Conservation (phyloP, 2,329 filamentous ascomycete species). For the Pyricularia sp. region DNA sequence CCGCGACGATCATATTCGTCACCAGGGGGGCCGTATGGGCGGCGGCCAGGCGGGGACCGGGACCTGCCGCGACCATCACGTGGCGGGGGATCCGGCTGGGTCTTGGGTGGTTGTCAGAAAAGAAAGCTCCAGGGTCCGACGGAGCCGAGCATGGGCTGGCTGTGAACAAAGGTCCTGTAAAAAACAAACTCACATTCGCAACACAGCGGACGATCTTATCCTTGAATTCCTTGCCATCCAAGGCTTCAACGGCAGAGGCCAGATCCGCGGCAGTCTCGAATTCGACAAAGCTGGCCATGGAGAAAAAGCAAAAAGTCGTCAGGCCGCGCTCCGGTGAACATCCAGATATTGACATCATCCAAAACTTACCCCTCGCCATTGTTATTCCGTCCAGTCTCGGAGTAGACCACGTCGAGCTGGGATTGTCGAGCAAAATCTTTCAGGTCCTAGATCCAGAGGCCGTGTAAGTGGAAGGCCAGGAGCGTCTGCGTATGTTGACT, state of each 20-base stretch:
- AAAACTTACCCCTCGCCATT: slow-evolving; percentile 81
- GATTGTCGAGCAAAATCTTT: slow-evolving; percentile 99
- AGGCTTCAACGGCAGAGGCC: slow-evolving; percentile 86
- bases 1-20: slow-evolving; percentile 82
- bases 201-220: slow-evolving; percentile 76
- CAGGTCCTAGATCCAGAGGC: slow-evolving; percentile 82
- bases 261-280: slow-evolving; percentile 90
- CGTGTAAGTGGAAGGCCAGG: slow-evolving; percentile 70
- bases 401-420: slow-evolving; percentile 95
- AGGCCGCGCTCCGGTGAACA: slow-evolving; percentile 4
- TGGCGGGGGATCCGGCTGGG: slow-evolving; percentile 66
- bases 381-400: slow-evolving; percentile 85
- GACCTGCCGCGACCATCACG: slow-evolving; percentile 69
- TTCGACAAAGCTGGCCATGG: slow-evolving; percentile 71
- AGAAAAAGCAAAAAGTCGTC: slow-evolving; percentile 7
- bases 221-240: slow-evolving; percentile 90
- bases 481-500: slow-evolving; percentile 11
- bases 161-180: not conserved
- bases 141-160: not conserved
- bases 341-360: not conserved
- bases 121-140: not conserved
- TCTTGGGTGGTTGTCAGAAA: slow-evolving; percentile 35
- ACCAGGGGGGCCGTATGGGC: slow-evolving; percentile 56
- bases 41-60: slow-evolving; percentile 59
- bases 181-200: slow-evolving; percentile 61